Evolutionary conservation across 2,329 filamentous ascomycete genomes (phyloP).

Genomic region (Fusarium longipes): DNA sequence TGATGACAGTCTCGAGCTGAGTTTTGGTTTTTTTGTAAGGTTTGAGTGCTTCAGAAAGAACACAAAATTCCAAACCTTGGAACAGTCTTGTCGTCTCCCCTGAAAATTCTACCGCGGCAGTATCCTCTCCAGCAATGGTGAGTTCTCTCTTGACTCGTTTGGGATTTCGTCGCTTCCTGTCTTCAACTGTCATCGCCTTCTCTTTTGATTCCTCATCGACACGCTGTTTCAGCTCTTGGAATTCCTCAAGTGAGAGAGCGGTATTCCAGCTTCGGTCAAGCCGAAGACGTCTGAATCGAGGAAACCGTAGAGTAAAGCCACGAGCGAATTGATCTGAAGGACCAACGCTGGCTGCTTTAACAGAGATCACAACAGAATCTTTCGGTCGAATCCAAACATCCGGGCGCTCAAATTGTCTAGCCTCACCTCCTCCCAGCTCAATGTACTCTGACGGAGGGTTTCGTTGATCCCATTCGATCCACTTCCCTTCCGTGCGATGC

Average conservation of each 20-base stretch:
- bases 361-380: slow-evolving; percentile 87
- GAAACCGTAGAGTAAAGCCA: slow-evolving; percentile 85
- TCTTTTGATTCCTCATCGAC: slow-evolving; percentile 78
- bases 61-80: slow-evolving; percentile 80
- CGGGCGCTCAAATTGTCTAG: slow-evolving; percentile 77
- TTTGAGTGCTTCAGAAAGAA: slow-evolving; percentile 79
- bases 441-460: slow-evolving; percentile 82
- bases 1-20: slow-evolving; percentile 83
- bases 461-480: slow-evolving; percentile 84
- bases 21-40: slow-evolving; percentile 80
- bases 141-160: slow-evolving; percentile 77
- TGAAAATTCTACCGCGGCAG: slow-evolving; percentile 57
- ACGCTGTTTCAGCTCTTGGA: slow-evolving; percentile 74
- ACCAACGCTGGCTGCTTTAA: slow-evolving; percentile 86
- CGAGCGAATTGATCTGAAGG: slow-evolving; percentile 82
- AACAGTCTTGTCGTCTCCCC: slow-evolving; percentile 75
- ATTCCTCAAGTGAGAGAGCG: slow-evolving; percentile 82
- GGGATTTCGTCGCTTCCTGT: slow-evolving; percentile 64
- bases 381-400: slow-evolving; percentile 93
- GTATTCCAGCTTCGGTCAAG: slow-evolving; percentile 87
- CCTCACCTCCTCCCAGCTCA: slow-evolving; percentile 81
- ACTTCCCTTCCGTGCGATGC: slow-evolving; percentile 90
- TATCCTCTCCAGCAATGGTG: slow-evolving; percentile 76
- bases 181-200: slow-evolving; percentile 82
- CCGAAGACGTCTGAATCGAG: slow-evolving; percentile 84